Percentiles rank a stretch among this genome's conserved stretches.
These are phyloP conservation scores for Biscogniauxia sp. DNA, from an alignment of 2,329 filamentous ascomycete species.

Conservation along the genomic window DNA sequence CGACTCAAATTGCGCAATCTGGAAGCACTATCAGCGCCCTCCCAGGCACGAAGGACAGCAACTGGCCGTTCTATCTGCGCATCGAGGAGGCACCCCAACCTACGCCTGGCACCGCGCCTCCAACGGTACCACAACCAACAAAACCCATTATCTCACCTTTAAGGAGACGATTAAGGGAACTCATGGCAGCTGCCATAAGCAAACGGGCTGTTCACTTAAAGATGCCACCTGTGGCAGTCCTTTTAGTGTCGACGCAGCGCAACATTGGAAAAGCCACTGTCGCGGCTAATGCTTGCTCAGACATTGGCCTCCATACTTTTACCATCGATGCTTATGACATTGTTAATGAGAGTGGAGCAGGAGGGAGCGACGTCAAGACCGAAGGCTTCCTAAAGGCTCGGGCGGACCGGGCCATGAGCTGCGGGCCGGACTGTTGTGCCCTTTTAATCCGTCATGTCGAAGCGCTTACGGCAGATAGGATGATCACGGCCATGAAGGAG, in stretches of 20 bases:
- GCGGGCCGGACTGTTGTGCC: slow-evolving; percentile 78
- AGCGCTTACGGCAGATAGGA: slow-evolving; percentile 85
- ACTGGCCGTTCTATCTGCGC: slow-evolving; percentile 89
- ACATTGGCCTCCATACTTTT: slow-evolving; percentile 89
- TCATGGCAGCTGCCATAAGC: slow-evolving; percentile 87
- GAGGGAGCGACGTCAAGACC: slow-evolving; percentile 88
- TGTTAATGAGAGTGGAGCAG: slow-evolving; percentile 82
- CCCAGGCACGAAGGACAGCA: slow-evolving; percentile 71
- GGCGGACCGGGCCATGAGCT: slow-evolving; percentile 84
- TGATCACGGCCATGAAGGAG: slow-evolving; percentile 80
- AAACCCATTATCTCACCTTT: slow-evolving; percentile 56
- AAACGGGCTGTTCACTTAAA: slow-evolving; percentile 80
- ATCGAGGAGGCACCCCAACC: slow-evolving; percentile 63
- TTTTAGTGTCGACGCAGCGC: slow-evolving; percentile 87
- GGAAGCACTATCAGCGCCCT: slow-evolving; percentile 81
- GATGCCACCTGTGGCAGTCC: slow-evolving; percentile 82
- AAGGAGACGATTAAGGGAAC: slow-evolving; percentile 72
- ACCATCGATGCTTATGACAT: slow-evolving; percentile 90
- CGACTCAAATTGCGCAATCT: slow-evolving; percentile 87
- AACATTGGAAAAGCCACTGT: slow-evolving; percentile 89
- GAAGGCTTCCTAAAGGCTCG: slow-evolving; percentile 86
- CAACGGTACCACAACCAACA: slow-evolving; percentile 45
- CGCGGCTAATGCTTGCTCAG: slow-evolving; percentile 73
- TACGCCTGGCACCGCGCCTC: slow-evolving; percentile 36
- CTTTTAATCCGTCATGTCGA: slow-evolving; percentile 89